A percentile compares a stretch with the other conserved stretches of the same genome.
Conservation (phyloP, 768 basidiomycete genomes). For the Clitopilus passeckerianus region DNA sequence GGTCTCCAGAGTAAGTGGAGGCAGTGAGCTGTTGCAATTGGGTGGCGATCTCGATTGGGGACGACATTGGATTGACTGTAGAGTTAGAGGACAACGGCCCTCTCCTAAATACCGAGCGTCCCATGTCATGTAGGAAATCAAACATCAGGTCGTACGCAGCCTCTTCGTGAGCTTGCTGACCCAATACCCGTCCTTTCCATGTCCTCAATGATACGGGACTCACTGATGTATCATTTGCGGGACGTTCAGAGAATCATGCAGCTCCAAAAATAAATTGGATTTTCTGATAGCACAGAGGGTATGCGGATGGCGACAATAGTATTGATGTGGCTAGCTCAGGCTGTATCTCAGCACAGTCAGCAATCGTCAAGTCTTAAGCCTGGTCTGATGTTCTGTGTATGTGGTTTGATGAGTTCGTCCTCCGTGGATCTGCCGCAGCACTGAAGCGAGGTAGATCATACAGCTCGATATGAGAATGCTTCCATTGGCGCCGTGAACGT, state of each 20-base stretch:
- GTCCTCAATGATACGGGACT: not conserved
- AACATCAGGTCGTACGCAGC: not conserved
- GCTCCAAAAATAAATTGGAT: not conserved
- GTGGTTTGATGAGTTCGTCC: not conserved
- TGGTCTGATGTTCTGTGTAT: not conserved
- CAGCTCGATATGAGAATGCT: too few relatives aligned
- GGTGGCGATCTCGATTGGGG: not conserved
- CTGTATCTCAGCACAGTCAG: not conserved
- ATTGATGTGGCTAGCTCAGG: not conserved
- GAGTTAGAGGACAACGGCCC: not conserved
- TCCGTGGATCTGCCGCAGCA: too few relatives aligned
- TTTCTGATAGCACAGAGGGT: not conserved
- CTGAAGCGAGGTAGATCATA: too few relatives aligned
- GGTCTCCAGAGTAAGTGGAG: not conserved
- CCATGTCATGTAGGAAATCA: not conserved
- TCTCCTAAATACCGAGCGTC: not conserved
- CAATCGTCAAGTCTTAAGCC: not conserved
- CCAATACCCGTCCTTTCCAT: not conserved
- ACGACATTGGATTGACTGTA: not conserved
- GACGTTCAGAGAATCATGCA: not conserved
- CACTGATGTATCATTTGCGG: not conserved
- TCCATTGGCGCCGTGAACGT: too few relatives aligned
- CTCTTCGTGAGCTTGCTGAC: not conserved
- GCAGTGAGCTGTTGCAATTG: not conserved
- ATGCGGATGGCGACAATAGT: not conserved